Base-by-base conservation (phyloP, 306 rosid species). In the Vigna angularis region DNA sequence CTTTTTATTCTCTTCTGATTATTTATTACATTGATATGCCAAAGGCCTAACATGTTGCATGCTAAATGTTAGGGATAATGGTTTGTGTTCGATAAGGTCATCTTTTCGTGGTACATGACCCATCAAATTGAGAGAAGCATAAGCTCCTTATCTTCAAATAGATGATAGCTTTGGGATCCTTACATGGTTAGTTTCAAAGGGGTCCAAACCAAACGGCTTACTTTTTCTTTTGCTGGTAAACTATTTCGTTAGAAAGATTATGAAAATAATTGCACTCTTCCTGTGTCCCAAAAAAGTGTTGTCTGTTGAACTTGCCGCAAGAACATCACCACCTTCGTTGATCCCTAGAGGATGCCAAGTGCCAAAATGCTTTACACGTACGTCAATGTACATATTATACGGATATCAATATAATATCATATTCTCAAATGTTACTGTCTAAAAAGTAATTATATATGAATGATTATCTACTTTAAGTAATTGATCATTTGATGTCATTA, bases 331-430 rank as follows among this genome's bases (percentile, higher is more conserved):
- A 36, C 73, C 56, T 83, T 73, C 26, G 66, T 48, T 70, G 82
- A 82, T 85, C 84, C 86, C 87, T 13, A 82, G 83, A 40, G 36
- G 14, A 44, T 30, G 34, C 34, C 73, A 2, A 57, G 24, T 73
- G 69, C 69, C 64, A 8, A 64, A 47, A 22, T 76, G 59, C 66
- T 47, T 63, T 71, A 48, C 52, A 74, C 8, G 20, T 50, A 42
- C 55, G 63, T 32, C 75, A 68, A 73, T 74, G 73, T 53, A 58
- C 73, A 49, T 64, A n/a, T 36, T 71, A 16, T 62, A 51, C 63
- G 40, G 57, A 71, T 48, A 38, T 15, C 16, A 4, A 47, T 57
- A 20, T 34, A 36, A 40, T 68, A 22, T 47, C 61, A 75, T 69
- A 22, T 48, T 67, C 51, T 34, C 63, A 12, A 52, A 51, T 51